These are phyloP conservation scores for Hanseniaspora osmophila DNA, from an alignment of 805 yeast genomes.

Conservation along the genomic window DNA sequence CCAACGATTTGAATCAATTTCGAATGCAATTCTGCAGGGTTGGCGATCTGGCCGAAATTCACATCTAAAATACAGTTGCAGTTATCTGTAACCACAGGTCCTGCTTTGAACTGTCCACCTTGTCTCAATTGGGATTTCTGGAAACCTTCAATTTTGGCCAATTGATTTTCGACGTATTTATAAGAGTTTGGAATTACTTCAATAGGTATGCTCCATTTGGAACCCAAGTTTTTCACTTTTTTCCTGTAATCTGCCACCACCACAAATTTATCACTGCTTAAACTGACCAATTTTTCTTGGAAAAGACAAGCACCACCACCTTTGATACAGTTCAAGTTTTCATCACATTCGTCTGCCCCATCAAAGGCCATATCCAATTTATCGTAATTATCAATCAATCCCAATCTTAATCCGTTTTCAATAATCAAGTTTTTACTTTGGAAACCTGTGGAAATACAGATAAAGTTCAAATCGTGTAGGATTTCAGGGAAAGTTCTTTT, in stretches of 20 bases:
- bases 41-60: slow-evolving; percentile 64
- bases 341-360: slow-evolving; percentile 95
- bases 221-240: slow-evolving; percentile 60
- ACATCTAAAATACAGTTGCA: slow-evolving; percentile 89
- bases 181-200: slow-evolving; percentile 88
- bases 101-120: slow-evolving; percentile 88
- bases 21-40: slow-evolving; percentile 39
- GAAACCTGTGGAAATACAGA: slow-evolving; percentile 92
- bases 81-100: slow-evolving; percentile 92
- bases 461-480: slow-evolving; percentile 29
- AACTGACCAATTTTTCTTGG: slow-evolving; percentile 90
- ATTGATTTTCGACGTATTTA: slow-evolving; percentile 55
- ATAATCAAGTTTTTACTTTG: slow-evolving; percentile 80
- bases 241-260: slow-evolving; percentile 90
- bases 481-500: slow-evolving; percentile 21
- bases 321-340: slow-evolving; percentile 68
- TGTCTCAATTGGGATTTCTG: slow-evolving; percentile 65
- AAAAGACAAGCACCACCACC: slow-evolving; percentile 98
- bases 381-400: slow-evolving; percentile 72
- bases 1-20: slow-evolving; percentile 70
- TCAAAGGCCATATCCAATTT: slow-evolving; percentile 86
- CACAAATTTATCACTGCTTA: slow-evolving; percentile 59
- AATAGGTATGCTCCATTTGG: slow-evolving; percentile 89
- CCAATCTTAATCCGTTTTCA: slow-evolving; percentile 64
- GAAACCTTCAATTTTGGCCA: slow-evolving; percentile 29